Evolutionary conservation across 352 stramenopile species (phyloP).

Genomic region (Pythium aristosporum): DNA sequence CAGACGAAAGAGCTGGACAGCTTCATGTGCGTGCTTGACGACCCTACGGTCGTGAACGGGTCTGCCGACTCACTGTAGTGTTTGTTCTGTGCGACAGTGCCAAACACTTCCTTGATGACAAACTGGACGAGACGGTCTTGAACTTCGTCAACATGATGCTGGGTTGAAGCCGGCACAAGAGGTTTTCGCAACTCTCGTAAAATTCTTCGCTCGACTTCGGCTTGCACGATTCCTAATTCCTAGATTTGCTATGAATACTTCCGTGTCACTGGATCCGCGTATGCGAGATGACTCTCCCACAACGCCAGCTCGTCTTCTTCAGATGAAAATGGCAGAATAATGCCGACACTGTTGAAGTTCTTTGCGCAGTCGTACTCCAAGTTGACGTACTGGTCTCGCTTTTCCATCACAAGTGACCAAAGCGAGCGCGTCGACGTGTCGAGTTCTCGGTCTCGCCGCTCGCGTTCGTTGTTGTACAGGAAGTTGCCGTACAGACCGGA

Average conservation of each 20-base stretch:
- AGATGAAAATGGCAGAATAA: slow-evolving; percentile 75
- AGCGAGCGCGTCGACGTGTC: slow-evolving; percentile 63
- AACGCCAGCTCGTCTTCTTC: slow-evolving; percentile 84
- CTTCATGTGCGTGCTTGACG: slow-evolving; percentile 34
- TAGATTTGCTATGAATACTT: slow-evolving; percentile 66
- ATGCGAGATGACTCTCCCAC: slow-evolving; percentile 79
- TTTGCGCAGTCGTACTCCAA: slow-evolving; percentile 79
- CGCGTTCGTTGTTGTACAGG: slow-evolving; percentile 95
- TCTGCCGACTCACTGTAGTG: background rate
- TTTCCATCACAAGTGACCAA: slow-evolving; percentile 64
- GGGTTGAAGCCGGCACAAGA: slow-evolving; percentile 6
- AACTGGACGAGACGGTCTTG: slow-evolving; percentile 23
- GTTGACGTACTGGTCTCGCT: slow-evolving; percentile 75
- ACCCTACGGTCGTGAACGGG: background rate
- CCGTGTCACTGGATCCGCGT: slow-evolving; percentile 81
- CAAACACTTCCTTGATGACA: slow-evolving; percentile 28
- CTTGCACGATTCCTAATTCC: slow-evolving; percentile 16
- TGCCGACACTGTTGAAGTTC: slow-evolving; percentile 85
- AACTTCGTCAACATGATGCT: slow-evolving; percentile 31
- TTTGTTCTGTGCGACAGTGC: slow-evolving; percentile 3
- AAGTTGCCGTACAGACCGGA: slow-evolving; percentile 97
- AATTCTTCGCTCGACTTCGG: background rate
- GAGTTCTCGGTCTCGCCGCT: slow-evolving; percentile 65
- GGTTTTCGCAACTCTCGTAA: background rate
- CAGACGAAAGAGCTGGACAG: slow-evolving; percentile 14